phyloP scores from a whole-genome alignment of 768 basidiomycete genomes.

The Daedalea quercina region DNA sequence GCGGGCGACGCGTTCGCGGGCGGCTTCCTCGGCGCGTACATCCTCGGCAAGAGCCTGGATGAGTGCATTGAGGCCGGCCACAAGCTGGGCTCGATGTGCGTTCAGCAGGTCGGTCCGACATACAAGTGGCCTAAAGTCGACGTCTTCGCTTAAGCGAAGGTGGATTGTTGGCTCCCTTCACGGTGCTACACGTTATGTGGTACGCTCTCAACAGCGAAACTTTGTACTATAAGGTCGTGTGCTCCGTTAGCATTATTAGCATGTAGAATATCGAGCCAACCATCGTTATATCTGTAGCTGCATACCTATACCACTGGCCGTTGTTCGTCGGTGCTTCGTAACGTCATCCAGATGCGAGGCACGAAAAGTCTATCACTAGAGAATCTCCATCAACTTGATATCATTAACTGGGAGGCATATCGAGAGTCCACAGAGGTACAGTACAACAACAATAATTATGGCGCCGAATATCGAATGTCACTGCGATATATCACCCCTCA shows the following conservation, averaged over 20 bases:
- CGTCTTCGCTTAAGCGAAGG: slow-evolving; percentile 26
- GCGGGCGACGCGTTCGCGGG: slow-evolving; percentile 98
- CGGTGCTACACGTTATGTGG: background rate
- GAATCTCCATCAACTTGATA: background rate
- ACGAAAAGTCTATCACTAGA: background rate
- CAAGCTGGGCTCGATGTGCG: slow-evolving; percentile 78
- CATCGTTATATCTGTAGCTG: slow-evolving; percentile 17
- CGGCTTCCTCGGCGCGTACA: slow-evolving; percentile 84
- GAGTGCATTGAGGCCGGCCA: slow-evolving; percentile 84
- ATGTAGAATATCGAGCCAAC: slow-evolving; percentile 20
- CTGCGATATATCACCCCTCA: background rate
- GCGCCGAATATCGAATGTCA: background rate
- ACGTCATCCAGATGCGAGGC: too few species aligned
- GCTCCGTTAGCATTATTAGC: slow-evolving; percentile 9
- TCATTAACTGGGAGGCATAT: too few species aligned
- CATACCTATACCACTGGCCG: slow-evolving; percentile 4
- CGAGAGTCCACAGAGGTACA: background rate
- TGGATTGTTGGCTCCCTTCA: background rate
- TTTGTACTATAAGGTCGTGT: slow-evolving; percentile 6
- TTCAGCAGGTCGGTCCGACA: slow-evolving; percentile 59
- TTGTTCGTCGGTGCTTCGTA: background rate
- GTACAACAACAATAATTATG: background rate
- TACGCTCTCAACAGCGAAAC: slow-evolving; percentile 17
- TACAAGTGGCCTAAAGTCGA: slow-evolving; percentile 51
- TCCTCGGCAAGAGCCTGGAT: slow-evolving; percentile 69